phyloP scores from a whole-genome alignment of 257 asterid genomes.

The Lithospermum erythrorhizon region DNA sequence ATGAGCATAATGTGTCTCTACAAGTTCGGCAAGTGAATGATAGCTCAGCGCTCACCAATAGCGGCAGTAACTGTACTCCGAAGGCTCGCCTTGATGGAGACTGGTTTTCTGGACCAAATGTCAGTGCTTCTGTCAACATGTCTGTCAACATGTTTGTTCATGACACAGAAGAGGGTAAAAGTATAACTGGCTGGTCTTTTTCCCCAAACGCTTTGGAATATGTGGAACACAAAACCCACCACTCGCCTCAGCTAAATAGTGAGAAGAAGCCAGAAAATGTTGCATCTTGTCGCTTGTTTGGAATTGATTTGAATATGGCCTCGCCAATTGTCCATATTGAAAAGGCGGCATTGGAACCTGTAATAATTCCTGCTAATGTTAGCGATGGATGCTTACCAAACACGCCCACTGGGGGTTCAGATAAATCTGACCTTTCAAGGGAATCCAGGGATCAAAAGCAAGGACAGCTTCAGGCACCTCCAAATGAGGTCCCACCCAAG shows the following conservation, averaged over 20 bases:
- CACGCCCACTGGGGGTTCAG: conserved; percentile 40
- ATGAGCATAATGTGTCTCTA: conserved; percentile 15
- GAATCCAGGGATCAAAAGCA: conserved; percentile 36
- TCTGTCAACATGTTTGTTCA: conserved; percentile 30
- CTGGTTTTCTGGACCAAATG: conserved; percentile 14
- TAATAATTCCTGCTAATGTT: conserved; percentile 13
- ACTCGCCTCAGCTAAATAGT: conserved; percentile 19
- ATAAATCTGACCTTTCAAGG: conserved; percentile 52
- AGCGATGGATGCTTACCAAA: conserved; percentile 26
- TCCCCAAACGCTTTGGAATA: conserved; percentile 26
- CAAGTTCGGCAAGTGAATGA: conserved; percentile 6
- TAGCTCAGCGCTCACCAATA: conserved; percentile 9
- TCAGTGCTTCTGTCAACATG: conserved; percentile 27
- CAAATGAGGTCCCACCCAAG: conserved; percentile 54
- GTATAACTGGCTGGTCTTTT: conserved; percentile 38
- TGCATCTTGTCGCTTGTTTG: conserved; percentile 61
- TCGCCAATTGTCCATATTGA: conserved; percentile 19
- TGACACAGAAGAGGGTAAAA: conserved; percentile 42
- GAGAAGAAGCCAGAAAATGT: conserved; percentile 35
- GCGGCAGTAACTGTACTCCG: conserved; percentile 13
- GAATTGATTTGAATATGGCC: conserved; percentile 65
- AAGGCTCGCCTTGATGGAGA: conserved; percentile 10
- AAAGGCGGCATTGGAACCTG: conserved; percentile 23
- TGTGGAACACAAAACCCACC: conserved; percentile 22
- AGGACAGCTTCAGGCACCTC: conserved; percentile 28